These are phyloP conservation scores for Leccinum truebloodii DNA, from an alignment of 768 basidiomycete genomes.

Conservation along the genomic window DNA sequence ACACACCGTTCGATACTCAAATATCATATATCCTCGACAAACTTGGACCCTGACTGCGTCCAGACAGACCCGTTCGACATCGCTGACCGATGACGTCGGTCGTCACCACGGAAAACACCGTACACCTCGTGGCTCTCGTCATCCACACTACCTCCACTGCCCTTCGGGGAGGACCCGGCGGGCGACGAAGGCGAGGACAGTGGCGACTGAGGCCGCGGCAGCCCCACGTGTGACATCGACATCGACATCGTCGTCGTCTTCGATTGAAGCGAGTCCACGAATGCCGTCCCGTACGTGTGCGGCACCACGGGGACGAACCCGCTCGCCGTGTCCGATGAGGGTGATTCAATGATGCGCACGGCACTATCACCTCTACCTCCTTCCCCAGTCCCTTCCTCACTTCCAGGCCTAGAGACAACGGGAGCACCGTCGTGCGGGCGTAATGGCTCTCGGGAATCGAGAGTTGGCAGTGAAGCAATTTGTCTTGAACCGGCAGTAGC, in stretches of 20 bases:
- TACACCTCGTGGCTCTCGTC: conserved; percentile 11
- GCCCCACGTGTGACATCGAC: conserved; percentile 4
- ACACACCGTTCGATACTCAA: neutral
- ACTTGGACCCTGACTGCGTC: conserved; percentile 51
- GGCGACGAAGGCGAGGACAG: conserved; percentile 23
- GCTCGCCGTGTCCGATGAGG: conserved; percentile 23
- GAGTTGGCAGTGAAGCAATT: conserved; percentile 1
- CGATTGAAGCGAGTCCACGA: conserved; percentile 22
- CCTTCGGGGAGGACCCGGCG: conserved; percentile 15
- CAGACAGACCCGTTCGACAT: conserved; percentile 33
- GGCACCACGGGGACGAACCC: conserved; percentile 10
- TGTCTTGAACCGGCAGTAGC: neutral
- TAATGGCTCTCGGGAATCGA: neutral
- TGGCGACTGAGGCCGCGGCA: conserved; percentile 32
- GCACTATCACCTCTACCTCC: neutral
- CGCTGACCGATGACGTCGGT: conserved; percentile 23
- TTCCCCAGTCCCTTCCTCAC: neutral
- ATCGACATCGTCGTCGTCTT: conserved; percentile 11
- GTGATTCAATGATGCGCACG: conserved; percentile 27
- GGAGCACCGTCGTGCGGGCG: neutral
- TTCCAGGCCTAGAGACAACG: neutral
- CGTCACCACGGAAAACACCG: conserved; percentile 1
- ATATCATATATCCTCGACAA: conserved; percentile 41
- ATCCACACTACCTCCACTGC: conserved; percentile 19
- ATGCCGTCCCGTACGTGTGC: conserved; percentile 10